phyloP scores from a whole-genome alignment of 2,329 filamentous ascomycete species.

The Hirsutella thompsonii region DNA sequence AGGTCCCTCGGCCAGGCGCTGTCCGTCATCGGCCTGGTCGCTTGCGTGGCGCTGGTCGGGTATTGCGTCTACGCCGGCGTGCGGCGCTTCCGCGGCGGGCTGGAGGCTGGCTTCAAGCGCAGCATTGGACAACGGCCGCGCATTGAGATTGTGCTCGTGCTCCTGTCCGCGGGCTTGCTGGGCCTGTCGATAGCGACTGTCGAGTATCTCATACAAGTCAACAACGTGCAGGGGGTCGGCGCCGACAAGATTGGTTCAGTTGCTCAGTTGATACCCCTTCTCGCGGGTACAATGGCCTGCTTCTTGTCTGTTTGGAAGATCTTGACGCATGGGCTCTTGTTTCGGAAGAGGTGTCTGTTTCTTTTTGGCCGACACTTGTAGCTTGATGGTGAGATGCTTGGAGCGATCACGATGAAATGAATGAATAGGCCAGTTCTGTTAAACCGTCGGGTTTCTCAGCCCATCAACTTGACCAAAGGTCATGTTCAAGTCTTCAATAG shows the following conservation, averaged over 20 bases:
- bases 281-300: conserved; percentile 9
- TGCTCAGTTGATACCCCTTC: conserved; percentile 12
- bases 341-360: conserved; percentile 8
- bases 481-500: no score
- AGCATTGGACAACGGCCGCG: conserved; percentile 4
- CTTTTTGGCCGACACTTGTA: conserved; percentile 9
- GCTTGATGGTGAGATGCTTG: no score
- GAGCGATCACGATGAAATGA: no score
- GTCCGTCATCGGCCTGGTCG: conserved; percentile 7
- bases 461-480: no score
- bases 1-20: conserved; percentile 8
- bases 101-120: conserved; percentile 2
- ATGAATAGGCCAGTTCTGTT: no score
- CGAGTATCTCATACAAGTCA: conserved; percentile 10
- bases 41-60: conserved; percentile 3
- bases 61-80: conserved; percentile 3
- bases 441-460: no score
- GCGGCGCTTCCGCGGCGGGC: conserved; percentile 5
- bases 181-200: conserved; percentile 7
- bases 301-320: conserved; percentile 9
- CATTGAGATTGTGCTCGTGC: conserved; percentile 10
- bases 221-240: conserved; percentile 7
- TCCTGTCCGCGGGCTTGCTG: conserved; percentile 8
- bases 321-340: conserved; percentile 6
- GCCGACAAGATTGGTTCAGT: conserved; percentile 5